A percentile compares a stretch with the other conserved stretches of the same genome.
Evolutionary conservation across 441 rosid species (phyloP).

Genomic region (Croton setiger): DNA sequence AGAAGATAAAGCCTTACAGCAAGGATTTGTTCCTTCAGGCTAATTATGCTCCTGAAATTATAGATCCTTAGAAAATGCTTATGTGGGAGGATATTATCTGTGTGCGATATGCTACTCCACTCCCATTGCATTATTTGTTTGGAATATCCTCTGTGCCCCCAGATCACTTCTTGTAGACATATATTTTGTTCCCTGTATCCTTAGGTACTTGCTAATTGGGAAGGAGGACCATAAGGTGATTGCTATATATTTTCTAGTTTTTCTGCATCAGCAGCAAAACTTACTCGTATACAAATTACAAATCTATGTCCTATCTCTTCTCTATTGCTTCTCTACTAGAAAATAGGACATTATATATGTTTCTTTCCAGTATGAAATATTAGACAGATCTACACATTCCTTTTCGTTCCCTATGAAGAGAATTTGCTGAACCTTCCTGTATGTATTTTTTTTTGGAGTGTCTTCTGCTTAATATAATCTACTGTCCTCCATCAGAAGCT

Average conservation of each 20-base stretch:
- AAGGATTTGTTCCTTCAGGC: slow-evolving; percentile 95
- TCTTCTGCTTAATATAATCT: slow-evolving; percentile 87
- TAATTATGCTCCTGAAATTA: slow-evolving; percentile 60
- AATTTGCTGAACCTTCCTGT: slow-evolving; percentile 27
- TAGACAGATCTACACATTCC: neutral
- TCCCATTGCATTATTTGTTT: slow-evolving; percentile 88
- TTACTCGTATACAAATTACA: neutral
- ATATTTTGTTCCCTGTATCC: slow-evolving; percentile 93
- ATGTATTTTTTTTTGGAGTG: slow-evolving; percentile 61
- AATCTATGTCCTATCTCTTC: neutral
- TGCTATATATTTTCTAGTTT: slow-evolving; percentile 21
- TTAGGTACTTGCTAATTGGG: slow-evolving; percentile 74
- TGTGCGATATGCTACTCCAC: slow-evolving; percentile 73
- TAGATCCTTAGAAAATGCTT: slow-evolving; percentile 93
- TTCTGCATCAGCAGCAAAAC: neutral
- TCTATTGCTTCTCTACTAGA: neutral
- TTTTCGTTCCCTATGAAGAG: slow-evolving; percentile 1
- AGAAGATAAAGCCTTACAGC: slow-evolving; percentile 78
- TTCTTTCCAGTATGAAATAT: neutral
- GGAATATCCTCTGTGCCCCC: slow-evolving; percentile 91
- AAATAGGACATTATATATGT: neutral
- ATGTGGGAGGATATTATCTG: slow-evolving; percentile 91
- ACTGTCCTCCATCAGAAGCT: slow-evolving; percentile 83
- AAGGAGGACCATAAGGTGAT: slow-evolving; percentile 63
- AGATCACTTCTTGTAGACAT: slow-evolving; percentile 92